These are phyloP conservation scores for Colletotrichum lentis DNA, from an alignment of 2,329 filamentous ascomycete genomes.

Conservation along the genomic window DNA sequence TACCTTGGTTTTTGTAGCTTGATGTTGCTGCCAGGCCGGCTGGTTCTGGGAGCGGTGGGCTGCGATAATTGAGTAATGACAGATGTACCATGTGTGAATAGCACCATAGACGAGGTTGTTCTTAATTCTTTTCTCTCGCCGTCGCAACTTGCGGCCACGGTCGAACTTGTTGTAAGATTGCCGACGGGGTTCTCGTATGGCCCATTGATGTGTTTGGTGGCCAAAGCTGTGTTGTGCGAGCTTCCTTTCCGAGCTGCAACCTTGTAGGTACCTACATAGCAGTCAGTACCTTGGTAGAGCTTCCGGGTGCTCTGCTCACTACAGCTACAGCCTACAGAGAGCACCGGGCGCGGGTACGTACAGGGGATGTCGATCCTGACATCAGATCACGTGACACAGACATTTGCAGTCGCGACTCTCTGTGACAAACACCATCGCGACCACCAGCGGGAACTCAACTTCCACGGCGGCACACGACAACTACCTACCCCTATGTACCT, in stretches of 20 bases:
- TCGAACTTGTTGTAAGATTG: neutral
- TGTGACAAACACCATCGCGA: conserved; percentile 21
- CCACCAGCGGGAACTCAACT: neutral
- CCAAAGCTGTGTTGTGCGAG: conserved; percentile 1
- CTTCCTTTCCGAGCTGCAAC: neutral
- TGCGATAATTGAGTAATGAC: conserved; percentile 40
- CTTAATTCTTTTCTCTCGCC: neutral
- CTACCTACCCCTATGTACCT: conserved; percentile 23
- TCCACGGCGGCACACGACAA: conserved; percentile 13
- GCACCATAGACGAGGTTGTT: neutral
- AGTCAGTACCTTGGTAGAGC: too few relatives aligned
- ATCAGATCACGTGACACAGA: conserved; percentile 38
- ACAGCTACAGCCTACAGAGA: too few relatives aligned
- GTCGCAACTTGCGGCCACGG: too few relatives aligned
- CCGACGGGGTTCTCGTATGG: neutral
- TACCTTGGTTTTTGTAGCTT: conserved; percentile 37
- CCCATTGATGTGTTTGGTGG: neutral
- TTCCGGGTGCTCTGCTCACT: too few relatives aligned
- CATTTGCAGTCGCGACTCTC: conserved; percentile 27
- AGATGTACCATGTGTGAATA: conserved; percentile 25
- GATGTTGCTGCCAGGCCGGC: conserved; percentile 37
- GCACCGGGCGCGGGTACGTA: neutral
- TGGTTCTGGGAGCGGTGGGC: conserved; percentile 35
- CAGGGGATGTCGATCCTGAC: conserved; percentile 27
- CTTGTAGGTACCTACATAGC: too few relatives aligned